Conservation (phyloP, 140 eudicot species). For the Erigeron philadelphicus region DNA sequence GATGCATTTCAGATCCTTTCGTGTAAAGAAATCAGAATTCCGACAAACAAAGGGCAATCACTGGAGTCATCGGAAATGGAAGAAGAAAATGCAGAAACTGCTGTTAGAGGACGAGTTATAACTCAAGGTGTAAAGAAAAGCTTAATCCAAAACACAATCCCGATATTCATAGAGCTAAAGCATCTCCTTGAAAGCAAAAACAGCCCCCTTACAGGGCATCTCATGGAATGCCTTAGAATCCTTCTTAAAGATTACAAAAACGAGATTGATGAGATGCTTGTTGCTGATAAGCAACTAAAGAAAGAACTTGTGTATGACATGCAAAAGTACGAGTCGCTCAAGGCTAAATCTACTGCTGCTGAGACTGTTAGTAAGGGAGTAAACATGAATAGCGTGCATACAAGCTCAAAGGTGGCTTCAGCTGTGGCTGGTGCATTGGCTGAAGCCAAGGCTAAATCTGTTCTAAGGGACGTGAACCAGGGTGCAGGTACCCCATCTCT, state of each 20-base stretch:
- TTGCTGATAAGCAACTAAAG: conserved; percentile 87
- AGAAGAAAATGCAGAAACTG: conserved; percentile 51
- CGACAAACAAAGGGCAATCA: conserved; percentile 55
- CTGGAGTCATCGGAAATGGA: conserved; percentile 62
- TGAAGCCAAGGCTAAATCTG: conserved; percentile 62
- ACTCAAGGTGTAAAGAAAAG: conserved; percentile 86
- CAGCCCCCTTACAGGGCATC: conserved; percentile 85
- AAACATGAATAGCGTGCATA: conserved; percentile 25
- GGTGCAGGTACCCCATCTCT: conserved; percentile 57
- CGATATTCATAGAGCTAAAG: conserved; percentile 87
- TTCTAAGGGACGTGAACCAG: conserved; percentile 64
- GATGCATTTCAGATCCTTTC: conserved; percentile 81
- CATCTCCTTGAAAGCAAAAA: conserved; percentile 76
- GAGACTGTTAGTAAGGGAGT: conserved; percentile 54
- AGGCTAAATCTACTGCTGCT: conserved; percentile 61
- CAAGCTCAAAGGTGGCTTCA: conserved; percentile 54
- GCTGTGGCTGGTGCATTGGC: conserved; percentile 73
- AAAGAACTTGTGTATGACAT: conserved; percentile 83
- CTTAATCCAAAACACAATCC: conserved; percentile 84
- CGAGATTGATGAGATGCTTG: conserved; percentile 82
- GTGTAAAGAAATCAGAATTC: conserved; percentile 86
- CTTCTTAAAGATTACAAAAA: conserved; percentile 92
- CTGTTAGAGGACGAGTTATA: conserved; percentile 63
- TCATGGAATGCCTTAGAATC: conserved; percentile 89
- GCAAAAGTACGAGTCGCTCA: conserved; percentile 62